phyloP scores from a whole-genome alignment of 169 alveolate species.

The Cryptosporidium felis region DNA sequence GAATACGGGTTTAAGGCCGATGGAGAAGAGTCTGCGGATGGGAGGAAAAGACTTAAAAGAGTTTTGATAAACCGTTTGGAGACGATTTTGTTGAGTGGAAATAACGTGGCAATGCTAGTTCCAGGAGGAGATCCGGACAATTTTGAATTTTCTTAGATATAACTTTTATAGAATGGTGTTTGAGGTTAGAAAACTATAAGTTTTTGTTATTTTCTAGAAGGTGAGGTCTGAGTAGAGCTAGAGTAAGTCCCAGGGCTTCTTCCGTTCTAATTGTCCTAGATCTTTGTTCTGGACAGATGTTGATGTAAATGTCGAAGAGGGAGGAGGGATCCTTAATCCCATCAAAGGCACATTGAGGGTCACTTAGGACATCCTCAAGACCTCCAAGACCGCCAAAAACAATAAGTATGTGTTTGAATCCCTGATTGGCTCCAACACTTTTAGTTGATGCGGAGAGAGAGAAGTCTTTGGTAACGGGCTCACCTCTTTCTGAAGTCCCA shows the following conservation, averaged over 20 bases:
- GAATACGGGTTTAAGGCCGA: constrained; percentile 80
- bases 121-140: constrained; percentile 84
- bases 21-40: constrained; percentile 72
- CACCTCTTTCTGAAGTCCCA: constrained; percentile 92
- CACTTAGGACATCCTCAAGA: constrained; percentile 85
- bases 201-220: constrained; percentile 54
- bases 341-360: constrained; percentile 69
- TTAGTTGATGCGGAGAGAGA: constrained; percentile 71
- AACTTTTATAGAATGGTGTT: background rate
- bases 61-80: constrained; percentile 79
- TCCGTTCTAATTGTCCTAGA: constrained; percentile 96
- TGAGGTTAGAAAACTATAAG: background rate
- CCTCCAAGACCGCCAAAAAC: constrained; percentile 92
- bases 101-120: constrained; percentile 84
- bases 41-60: constrained; percentile 69
- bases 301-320: constrained; percentile 86
- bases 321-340: constrained; percentile 7
- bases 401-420: constrained; percentile 84
- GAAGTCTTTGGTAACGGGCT: constrained; percentile 72
- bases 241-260: constrained; percentile 92
- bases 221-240: constrained; percentile 74
- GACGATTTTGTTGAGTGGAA: constrained; percentile 83
- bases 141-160: constrained; percentile 61
- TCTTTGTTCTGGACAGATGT: constrained; percentile 91
- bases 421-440: constrained; percentile 15